These are phyloP conservation scores for Actinomortierella ambigua DNA, from an alignment of 371 early-diverging fungal genomes.

Conservation along the genomic window DNA sequence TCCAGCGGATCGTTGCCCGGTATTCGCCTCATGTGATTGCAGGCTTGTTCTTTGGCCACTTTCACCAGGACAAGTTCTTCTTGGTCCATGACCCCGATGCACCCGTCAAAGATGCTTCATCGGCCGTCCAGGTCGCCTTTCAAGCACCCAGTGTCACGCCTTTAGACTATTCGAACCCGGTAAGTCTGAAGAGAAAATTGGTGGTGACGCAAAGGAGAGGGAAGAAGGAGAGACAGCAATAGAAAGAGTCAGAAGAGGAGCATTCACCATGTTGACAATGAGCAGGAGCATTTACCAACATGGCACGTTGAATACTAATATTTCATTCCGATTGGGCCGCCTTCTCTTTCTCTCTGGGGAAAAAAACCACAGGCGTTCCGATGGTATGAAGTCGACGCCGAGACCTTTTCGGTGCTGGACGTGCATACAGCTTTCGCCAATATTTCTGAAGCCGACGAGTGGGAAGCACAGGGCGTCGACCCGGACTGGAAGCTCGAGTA, in stretches of 20 bases:
- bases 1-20: slow-evolving; percentile 60
- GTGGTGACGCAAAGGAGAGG: no score
- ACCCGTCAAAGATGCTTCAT: slow-evolving; percentile 17
- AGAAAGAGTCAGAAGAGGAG: no score
- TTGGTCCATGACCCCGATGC: slow-evolving; percentile 46
- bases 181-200: slow-evolving; percentile 17
- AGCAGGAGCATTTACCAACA: no score
- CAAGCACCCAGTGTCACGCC: slow-evolving; percentile 63
- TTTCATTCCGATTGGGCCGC: no score
- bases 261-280: no score
- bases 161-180: slow-evolving; percentile 55
- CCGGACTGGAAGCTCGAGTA: slow-evolving; percentile 42
- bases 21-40: slow-evolving; percentile 67
- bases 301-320: no score
- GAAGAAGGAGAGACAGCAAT: no score
- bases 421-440: slow-evolving; percentile 30
- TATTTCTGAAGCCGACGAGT: slow-evolving; percentile 16
- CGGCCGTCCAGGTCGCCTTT: slow-evolving; percentile 58
- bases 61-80: slow-evolving; percentile 50
- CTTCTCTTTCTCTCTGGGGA: no score
- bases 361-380: slow-evolving; percentile 27
- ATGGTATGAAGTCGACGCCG: slow-evolving; percentile 42
- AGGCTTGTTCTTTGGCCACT: slow-evolving; percentile 65
- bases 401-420: slow-evolving; percentile 39
- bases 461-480: slow-evolving; percentile 29